Conservation (phyloP, 257 asterid species). For the Fraxinus excelsior region DNA sequence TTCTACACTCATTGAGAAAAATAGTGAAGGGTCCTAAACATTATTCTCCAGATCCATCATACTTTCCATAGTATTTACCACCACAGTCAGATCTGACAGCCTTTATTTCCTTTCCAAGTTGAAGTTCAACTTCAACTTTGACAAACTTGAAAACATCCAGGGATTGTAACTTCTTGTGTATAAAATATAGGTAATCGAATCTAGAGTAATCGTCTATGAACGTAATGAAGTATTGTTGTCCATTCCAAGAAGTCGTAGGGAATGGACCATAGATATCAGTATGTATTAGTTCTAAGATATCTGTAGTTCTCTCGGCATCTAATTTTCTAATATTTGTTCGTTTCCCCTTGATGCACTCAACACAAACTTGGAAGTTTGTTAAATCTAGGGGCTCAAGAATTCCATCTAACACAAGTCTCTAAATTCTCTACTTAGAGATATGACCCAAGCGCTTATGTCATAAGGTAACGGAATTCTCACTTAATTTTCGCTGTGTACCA, state of each 20-base stretch:
- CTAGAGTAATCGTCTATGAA: background rate
- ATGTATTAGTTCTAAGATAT: background rate
- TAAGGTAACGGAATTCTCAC: background rate
- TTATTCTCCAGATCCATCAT: too few relatives aligned
- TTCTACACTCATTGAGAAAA: too few relatives aligned
- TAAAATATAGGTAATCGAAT: background rate
- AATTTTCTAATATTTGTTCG: conserved; percentile 7
- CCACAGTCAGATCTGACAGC: background rate
- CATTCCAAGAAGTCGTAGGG: conserved; percentile 2
- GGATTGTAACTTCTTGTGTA: background rate
- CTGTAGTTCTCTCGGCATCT: background rate
- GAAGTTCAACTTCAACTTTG: conserved; percentile 4
- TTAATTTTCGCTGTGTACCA: too few relatives aligned
- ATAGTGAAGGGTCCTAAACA: too few relatives aligned
- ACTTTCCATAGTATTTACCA: too few relatives aligned
- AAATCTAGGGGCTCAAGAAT: too few relatives aligned
- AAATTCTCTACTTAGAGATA: too few relatives aligned
- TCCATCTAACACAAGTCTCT: too few relatives aligned
- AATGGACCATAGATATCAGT: conserved; percentile 18
- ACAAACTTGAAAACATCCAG: background rate
- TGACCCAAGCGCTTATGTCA: conserved; percentile 7
- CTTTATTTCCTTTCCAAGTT: background rate
- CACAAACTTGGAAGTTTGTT: too few relatives aligned
- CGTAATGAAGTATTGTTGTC: too few relatives aligned
- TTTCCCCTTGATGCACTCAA: conserved; percentile 18